These are phyloP conservation scores for Saccharomycopsis phalli DNA, from an alignment of 1,139 yeast species.

Conservation along the genomic window DNA sequence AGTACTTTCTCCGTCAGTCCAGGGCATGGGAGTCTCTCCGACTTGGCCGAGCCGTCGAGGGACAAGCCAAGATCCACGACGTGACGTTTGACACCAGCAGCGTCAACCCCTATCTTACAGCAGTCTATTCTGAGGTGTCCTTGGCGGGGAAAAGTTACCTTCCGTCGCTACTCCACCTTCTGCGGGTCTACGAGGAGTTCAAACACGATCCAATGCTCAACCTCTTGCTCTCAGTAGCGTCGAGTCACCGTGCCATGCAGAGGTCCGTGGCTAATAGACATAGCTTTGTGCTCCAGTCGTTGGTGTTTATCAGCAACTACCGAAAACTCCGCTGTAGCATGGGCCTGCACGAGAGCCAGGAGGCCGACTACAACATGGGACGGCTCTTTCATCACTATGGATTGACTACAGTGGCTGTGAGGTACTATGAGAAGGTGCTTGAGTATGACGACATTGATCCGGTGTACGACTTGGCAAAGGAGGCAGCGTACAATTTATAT, in stretches of 20 bases:
- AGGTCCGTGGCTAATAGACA: slow-evolving; percentile 81
- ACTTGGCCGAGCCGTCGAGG: slow-evolving; percentile 46
- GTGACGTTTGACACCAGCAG: slow-evolving; percentile 32
- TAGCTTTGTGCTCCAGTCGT: slow-evolving; percentile 77
- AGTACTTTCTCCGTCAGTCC: slow-evolving; percentile 78
- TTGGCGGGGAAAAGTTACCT: slow-evolving; percentile 78
- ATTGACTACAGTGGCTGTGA: slow-evolving; percentile 59
- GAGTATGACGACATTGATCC: slow-evolving; percentile 26
- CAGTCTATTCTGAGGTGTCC: slow-evolving; percentile 70
- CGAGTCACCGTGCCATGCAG: slow-evolving; percentile 89
- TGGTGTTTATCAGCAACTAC: slow-evolving; percentile 70
- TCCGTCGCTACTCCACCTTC: slow-evolving; percentile 63
- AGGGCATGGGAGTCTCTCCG: slow-evolving; percentile 77
- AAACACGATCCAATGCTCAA: slow-evolving; percentile 71
- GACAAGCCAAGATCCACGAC: slow-evolving; percentile 54
- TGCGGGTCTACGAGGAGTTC: slow-evolving; percentile 51
- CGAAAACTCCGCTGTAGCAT: slow-evolving; percentile 34
- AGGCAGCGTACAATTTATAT: slow-evolving; percentile 80
- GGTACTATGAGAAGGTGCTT: slow-evolving; percentile 63
- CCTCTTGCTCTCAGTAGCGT: slow-evolving; percentile 66
- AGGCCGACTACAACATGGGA: slow-evolving; percentile 76
- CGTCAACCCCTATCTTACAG: slow-evolving; percentile 64
- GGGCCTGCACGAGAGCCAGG: slow-evolving; percentile 55
- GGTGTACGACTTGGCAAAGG: slow-evolving; percentile 53
- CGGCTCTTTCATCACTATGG: slow-evolving; percentile 81